Base-by-base conservation (phyloP, 75 land plant species). In the Azolla pinnata region DNA sequence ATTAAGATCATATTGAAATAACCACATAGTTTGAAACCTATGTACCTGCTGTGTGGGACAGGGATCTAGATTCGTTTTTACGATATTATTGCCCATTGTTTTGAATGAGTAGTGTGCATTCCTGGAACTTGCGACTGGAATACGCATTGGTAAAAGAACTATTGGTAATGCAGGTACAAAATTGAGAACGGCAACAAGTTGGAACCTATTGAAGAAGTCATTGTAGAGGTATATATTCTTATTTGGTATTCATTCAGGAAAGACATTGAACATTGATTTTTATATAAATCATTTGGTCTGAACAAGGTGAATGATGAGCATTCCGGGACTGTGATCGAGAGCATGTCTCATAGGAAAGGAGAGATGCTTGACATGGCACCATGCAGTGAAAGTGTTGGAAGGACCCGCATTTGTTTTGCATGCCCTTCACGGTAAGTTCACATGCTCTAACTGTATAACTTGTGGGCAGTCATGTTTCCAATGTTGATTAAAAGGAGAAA, bases 181-280 rank as follows among this genome's bases (percentile, higher is more conserved):
- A 80, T 9, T 51, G 97, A 86, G 47, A 73, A 90, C 51, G 83
- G 79, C 58, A 53, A 68, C 59, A 95, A 71, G 59, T 73, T 95
- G 62, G 99, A 95, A 72, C 99, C 99, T 21, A 57, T 95, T 23
- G 99, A 95, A 73, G 99, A 95, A 79, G 91, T 95, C 29, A 81
- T 83, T 10, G 80, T 95, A 61, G 99, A 95, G 90, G 99, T 95
- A 42, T 38, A 10, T 18, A 19, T 9, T 55, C 4, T 31, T 23
- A 55, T 29, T 7, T n/a, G n/a, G n/a, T n/a, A n/a, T n/a, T 38
- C 42, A 38, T 38, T 7, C 42, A 38, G 42, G n/a, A n/a, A n/a
- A n/a, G n/a, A n/a, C n/a, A n/a, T n/a, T n/a, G n/a, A n/a, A n/a
- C n/a, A n/a, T n/a, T n/a, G n/a, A 16, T 24, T 29, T 42, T 42